phyloP scores from a whole-genome alignment of 345 rosid species.

The Linum trigynum region DNA sequence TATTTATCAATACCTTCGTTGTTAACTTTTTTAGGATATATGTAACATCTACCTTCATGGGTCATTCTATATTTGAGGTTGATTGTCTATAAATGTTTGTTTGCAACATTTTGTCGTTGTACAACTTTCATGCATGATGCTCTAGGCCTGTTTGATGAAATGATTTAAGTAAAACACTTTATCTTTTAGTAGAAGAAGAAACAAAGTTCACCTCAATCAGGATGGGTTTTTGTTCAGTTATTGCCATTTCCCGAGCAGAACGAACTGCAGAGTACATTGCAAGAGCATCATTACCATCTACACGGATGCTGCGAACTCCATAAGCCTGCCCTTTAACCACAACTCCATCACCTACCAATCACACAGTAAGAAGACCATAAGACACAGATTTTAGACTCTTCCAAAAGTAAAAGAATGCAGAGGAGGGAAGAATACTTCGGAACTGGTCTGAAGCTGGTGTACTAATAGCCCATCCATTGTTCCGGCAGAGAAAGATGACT shows the following conservation, averaged over 20 bases:
- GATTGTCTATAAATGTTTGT: too few relatives aligned
- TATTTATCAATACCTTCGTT: too few relatives aligned
- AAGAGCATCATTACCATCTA: constrained; percentile 88
- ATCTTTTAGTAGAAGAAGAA: background rate
- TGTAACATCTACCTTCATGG: too few relatives aligned
- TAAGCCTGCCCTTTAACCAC: constrained; percentile 80
- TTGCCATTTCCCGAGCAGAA: constrained; percentile 68
- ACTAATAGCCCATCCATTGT: constrained; percentile 93
- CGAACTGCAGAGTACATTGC: constrained; percentile 72
- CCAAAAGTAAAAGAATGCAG: constrained; percentile 2
- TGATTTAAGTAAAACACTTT: too few relatives aligned
- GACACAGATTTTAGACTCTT: background rate
- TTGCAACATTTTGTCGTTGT: too few relatives aligned
- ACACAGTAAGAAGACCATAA: background rate
- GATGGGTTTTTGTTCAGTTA: constrained; percentile 60
- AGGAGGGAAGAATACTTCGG: constrained; percentile 46
- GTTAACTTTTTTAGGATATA: too few relatives aligned
- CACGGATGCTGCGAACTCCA: constrained; percentile 75
- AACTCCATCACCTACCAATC: constrained; percentile 64
- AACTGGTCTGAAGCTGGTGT: constrained; percentile 75
- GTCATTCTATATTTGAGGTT: too few relatives aligned
- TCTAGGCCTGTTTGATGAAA: too few relatives aligned
- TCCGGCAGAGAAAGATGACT: constrained; percentile 70
- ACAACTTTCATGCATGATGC: too few relatives aligned
- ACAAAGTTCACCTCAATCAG: constrained; percentile 55